Conservation (phyloP, 805 yeast genomes). For the Hemisphaericaspora nanyangensis region DNA sequence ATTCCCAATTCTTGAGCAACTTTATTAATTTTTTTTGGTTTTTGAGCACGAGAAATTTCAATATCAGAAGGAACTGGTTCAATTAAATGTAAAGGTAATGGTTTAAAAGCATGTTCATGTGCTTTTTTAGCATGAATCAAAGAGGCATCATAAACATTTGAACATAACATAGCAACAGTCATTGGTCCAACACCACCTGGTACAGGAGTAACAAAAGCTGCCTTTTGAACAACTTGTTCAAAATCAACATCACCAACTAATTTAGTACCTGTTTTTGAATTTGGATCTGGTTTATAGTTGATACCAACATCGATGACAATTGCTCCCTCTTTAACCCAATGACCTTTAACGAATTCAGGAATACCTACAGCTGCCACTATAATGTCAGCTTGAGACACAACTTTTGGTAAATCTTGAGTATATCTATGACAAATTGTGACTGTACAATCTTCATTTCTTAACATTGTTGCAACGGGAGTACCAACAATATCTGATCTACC, state of each 20-base stretch:
- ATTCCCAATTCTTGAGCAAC: constrained; percentile 85
- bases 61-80: constrained; percentile 87
- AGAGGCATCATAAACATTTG: constrained; percentile 81
- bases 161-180: constrained; percentile 95
- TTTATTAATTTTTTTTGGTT: constrained; percentile 73
- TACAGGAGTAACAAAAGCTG: constrained; percentile 83
- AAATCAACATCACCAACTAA: constrained; percentile 96
- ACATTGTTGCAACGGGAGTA: constrained; percentile 81
- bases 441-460: constrained; percentile 77
- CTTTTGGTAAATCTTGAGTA: constrained; percentile 47
- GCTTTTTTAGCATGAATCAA: constrained; percentile 48
- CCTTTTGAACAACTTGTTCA: constrained; percentile 57
- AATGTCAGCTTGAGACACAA: constrained; percentile 72
- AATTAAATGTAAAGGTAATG: constrained; percentile 48
- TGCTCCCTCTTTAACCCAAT: constrained; percentile 81
- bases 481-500: constrained; percentile 98
- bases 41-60: constrained; percentile 83
- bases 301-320: constrained; percentile 94
- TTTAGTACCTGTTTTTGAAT: constrained; percentile 72
- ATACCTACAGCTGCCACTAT: constrained; percentile 90
- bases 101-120: constrained; percentile 47
- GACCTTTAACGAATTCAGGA: constrained; percentile 80
- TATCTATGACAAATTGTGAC: constrained; percentile 78
- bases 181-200: constrained; percentile 99
- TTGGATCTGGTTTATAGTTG: constrained; percentile 74